Percentiles rank a stretch among this genome's conserved stretches.
Conservation (phyloP, 2,329 filamentous ascomycete species). For the Metarhizium rileyi region DNA sequence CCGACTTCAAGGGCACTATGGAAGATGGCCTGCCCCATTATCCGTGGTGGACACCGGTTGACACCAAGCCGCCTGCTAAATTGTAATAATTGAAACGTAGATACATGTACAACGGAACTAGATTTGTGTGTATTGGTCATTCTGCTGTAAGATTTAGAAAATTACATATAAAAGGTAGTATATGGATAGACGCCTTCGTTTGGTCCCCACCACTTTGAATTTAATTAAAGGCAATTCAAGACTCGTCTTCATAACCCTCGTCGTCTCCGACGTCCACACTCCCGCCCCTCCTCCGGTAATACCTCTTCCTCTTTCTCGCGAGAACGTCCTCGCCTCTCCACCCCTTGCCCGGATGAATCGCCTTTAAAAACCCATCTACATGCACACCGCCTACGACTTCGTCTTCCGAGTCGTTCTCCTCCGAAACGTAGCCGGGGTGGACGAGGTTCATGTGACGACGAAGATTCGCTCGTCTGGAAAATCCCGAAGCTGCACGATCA, state of each 20-base stretch:
- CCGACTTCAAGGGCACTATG: conserved; percentile 51
- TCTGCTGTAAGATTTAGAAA: too few relatives aligned
- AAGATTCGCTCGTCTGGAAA: conserved; percentile 26
- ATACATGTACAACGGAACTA: neutral
- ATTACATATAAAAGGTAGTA: too few relatives aligned
- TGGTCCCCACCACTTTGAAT: too few relatives aligned
- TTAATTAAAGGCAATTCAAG: neutral
- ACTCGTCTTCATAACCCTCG: neutral
- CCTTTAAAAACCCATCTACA: conserved; percentile 56
- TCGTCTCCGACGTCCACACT: conserved; percentile 1
- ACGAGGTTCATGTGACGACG: conserved; percentile 28
- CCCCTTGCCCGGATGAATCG: conserved; percentile 38
- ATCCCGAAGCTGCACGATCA: conserved; percentile 26
- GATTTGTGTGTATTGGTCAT: neutral
- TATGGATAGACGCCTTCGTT: too few relatives aligned
- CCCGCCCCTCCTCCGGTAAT: conserved; percentile 12
- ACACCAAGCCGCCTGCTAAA: conserved; percentile 14
- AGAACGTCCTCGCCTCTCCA: conserved; percentile 33
- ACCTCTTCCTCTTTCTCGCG: conserved; percentile 20
- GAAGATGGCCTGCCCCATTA: conserved; percentile 50
- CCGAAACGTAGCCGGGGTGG: conserved; percentile 26
- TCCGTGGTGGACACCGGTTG: conserved; percentile 56
- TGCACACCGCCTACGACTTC: conserved; percentile 55
- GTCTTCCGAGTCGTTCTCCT: conserved; percentile 34
- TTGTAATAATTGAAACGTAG: neutral